Evolutionary conservation across 1,284 basidiomycete species (phyloP), one percentile per base, ranked within the genome.

Genomic region (Fomitopsis betulina): DNA sequence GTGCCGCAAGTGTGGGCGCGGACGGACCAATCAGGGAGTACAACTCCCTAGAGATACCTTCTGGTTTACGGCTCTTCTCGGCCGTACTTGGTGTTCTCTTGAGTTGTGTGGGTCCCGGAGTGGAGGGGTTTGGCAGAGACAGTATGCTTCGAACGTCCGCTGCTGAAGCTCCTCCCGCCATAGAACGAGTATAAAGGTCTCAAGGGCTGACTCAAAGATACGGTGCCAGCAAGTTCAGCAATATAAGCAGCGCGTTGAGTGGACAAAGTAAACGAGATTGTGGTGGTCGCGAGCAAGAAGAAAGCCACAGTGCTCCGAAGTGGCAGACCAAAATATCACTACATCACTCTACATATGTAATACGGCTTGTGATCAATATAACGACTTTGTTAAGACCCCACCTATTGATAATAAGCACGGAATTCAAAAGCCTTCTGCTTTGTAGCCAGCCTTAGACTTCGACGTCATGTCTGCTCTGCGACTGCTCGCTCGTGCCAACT

Each of bases 11-110:
- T 0, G 89, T 88, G 2, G 96, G 94, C 5, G 90, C 89, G 57
- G 93, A 92, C 64, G 94, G 87, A 19, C 96, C 97, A 63, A 99
- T 96, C 60, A 99, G 84, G 0, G 93, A 89, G 73, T 93, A 98
- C 2, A 99, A 81, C 73, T 98, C 96, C 63, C 95, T 81, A 0
- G 94, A 90, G 63, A 98, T 96, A 25, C 96, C 96, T 35, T 94
- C 92, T 1, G 90, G 91, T 72, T 92, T 93, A 66, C 81, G 79
- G 38, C 66, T 60, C 45, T 68, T 68, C 56, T 69, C 70, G 3
- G 77, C 60, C 0, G 77, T 65, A 19, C 68, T 60, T 8, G 75
- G 65, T 23, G 71, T 42, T 43, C 73, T 73, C 61, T 79, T 81
- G 59, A 68, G 70, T 40, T 78, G 76, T 15, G 78, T 74, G 2